Evolutionary conservation across 768 basidiomycete genomes (phyloP).

Genomic region (Rhodotorula taiwanensis): DNA sequence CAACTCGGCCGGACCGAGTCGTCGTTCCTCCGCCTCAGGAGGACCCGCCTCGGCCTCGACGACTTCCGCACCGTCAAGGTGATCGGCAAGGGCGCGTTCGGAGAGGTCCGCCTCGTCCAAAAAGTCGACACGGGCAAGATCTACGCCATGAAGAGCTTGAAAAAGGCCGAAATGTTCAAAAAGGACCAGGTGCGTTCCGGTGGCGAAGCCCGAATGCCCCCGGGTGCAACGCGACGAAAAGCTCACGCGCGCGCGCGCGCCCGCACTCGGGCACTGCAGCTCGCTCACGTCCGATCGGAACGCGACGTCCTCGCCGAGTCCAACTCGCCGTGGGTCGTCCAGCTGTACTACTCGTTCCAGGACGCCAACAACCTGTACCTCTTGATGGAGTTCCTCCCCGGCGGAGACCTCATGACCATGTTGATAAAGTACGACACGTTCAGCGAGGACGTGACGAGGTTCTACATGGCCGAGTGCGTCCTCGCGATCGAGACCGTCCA

Average conservation of each 20-base stretch:
- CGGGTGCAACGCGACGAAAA: too few species aligned
- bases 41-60: conserved; percentile 82
- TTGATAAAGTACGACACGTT: conserved; percentile 99
- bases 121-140: conserved; percentile 96
- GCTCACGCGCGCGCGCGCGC: background rate
- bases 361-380: conserved; percentile 85
- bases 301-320: conserved; percentile 94
- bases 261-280: conserved; percentile 49
- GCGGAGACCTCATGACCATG: conserved; percentile 99
- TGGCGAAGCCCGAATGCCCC: background rate
- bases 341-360: conserved; percentile 97
- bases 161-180: conserved; percentile 98
- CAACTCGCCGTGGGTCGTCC: conserved; percentile 92
- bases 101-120: conserved; percentile 93
- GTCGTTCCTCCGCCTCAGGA: conserved; percentile 73
- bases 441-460: conserved; percentile 92
- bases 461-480: conserved; percentile 98
- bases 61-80: conserved; percentile 97
- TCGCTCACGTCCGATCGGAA: conserved; percentile 96
- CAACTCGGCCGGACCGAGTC: conserved; percentile 82
- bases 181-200: conserved; percentile 74
- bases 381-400: conserved; percentile 98
- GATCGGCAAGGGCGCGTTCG: conserved; percentile 97
- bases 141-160: conserved; percentile 96
- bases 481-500: conserved; percentile 97